A percentile compares a stretch with the other conserved stretches of the same genome.
These are phyloP conservation scores for Globisporangium parvum DNA, from an alignment of 352 stramenopile species.

Conservation along the genomic window DNA sequence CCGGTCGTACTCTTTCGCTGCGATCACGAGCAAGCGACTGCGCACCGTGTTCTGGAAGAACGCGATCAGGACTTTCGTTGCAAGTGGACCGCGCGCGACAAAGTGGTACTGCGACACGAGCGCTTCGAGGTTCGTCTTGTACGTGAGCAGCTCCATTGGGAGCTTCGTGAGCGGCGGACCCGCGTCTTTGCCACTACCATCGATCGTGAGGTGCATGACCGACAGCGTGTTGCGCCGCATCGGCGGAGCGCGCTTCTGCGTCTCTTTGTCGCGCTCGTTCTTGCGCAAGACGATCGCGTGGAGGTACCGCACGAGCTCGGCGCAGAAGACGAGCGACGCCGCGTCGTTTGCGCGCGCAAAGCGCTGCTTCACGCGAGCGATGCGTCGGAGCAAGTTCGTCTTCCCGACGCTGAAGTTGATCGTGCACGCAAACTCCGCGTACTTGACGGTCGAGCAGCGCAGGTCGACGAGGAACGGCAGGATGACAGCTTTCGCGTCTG, in stretches of 20 bases:
- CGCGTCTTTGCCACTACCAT: slow-evolving; percentile 14
- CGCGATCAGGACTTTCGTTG: slow-evolving; percentile 38
- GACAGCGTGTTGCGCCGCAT: slow-evolving; percentile 44
- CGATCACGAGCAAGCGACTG: slow-evolving; percentile 35
- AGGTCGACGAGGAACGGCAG: slow-evolving; percentile 52
- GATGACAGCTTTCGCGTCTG: slow-evolving; percentile 39
- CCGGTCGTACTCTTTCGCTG: slow-evolving; percentile 51
- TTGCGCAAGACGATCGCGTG: slow-evolving; percentile 66
- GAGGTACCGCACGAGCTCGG: slow-evolving; percentile 56
- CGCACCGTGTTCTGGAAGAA: slow-evolving; percentile 57
- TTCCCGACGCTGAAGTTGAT: slow-evolving; percentile 55
- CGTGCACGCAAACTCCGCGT: slow-evolving; percentile 35
- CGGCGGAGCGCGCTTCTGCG: slow-evolving; percentile 33
- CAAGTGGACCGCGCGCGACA: slow-evolving; percentile 47
- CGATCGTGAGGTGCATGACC: slow-evolving; percentile 28
- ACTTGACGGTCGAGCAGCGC: slow-evolving; percentile 21
- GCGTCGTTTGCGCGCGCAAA: slow-evolving; percentile 65
- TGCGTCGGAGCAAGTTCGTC: slow-evolving; percentile 45
- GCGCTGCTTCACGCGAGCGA: slow-evolving; percentile 33
- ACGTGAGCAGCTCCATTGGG: slow-evolving; percentile 62
- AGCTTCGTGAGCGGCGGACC: slow-evolving; percentile 34
- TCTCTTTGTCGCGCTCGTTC: slow-evolving; percentile 54
- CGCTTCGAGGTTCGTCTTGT: slow-evolving; percentile 74
- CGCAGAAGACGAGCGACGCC: slow-evolving; percentile 59
- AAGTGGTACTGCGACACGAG: slow-evolving; percentile 81